Base-by-base conservation (phyloP, 306 rosid species). In the Glycyrrhiza uralensis region DNA sequence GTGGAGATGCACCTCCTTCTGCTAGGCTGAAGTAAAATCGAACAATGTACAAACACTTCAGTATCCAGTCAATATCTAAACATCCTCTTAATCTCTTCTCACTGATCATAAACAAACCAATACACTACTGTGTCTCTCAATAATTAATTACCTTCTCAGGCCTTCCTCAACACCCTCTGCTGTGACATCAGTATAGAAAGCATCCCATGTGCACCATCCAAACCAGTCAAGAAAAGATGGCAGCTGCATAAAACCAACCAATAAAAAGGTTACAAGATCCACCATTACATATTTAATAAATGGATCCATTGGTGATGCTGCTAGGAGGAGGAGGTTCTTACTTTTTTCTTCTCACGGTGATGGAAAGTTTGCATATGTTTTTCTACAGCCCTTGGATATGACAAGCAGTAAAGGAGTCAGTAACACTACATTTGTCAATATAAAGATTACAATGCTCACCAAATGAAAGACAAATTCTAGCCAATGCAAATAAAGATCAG, bases 191-290 rank as follows among this genome's bases (percentile, higher is more conserved):
- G 96, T 91, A 80, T 95, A 95, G 80, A 89, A 95, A 60, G 99
- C 97, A 81, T 95, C 99, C 99, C 99, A 95, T 52, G 99, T 95
- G 76, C 99, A 95, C 99, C 97, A 95, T 50, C 99, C 99, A 86
- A 94, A 95, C 95, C 97, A 95, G 68, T 95, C 90, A 49, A 95
- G 81, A 76, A 89, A 84, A 45, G 96, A 86, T 35, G 99, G 99
- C 69, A 89, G 74, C 97, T 94, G 41, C 1, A 11, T 12, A 6
- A 35, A 23, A 41, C 10, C 46, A 33, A 17, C 7, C 32, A 2
- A 62, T 20, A 22, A 7, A 12, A 39, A 38, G 20, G 20, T 20
- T 62, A 38, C 5, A 38, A 62, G n/a, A 62, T 13, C 3, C 13
- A 6, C 3, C 13, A 6, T 22, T 22, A 62, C 51, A 62, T 61